These are phyloP conservation scores for Fusarium pseudonygamai DNA, from an alignment of 2,329 filamentous ascomycete species.

Conservation along the genomic window DNA sequence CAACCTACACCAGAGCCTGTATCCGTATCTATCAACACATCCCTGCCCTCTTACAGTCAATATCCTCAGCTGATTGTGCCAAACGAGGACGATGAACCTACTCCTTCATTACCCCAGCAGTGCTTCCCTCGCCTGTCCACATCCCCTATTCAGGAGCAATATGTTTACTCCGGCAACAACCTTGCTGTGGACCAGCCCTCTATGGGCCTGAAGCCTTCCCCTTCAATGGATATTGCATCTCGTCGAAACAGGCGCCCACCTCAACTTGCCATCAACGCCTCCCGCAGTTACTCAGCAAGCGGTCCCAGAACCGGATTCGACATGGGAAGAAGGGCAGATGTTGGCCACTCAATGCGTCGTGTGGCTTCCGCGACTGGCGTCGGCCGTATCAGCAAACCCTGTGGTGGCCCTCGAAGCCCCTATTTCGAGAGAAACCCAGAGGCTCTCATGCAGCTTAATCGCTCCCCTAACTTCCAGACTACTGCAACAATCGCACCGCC, in stretches of 20 bases:
- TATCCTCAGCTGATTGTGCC: constrained; percentile 40
- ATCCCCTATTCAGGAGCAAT: constrained; percentile 33
- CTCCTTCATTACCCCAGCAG: constrained; percentile 36
- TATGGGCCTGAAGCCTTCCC: constrained; percentile 57
- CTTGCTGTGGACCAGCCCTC: constrained; percentile 30
- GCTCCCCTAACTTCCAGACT: constrained; percentile 54
- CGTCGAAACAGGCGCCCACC: constrained; percentile 59
- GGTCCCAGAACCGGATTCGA: constrained; percentile 61
- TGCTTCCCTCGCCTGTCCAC: constrained; percentile 35
- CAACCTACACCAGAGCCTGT: constrained; percentile 35
- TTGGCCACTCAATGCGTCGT: constrained; percentile 61
- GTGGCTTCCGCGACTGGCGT: constrained; percentile 62
- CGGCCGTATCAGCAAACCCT: constrained; percentile 47
- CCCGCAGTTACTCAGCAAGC: constrained; percentile 55
- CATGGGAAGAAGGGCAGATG: constrained; percentile 55
- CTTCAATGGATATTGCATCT: constrained; percentile 63
- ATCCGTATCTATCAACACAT: constrained; percentile 10
- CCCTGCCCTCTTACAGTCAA: constrained; percentile 29
- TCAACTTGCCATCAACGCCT: constrained; percentile 57
- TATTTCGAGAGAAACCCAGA: constrained; percentile 58
- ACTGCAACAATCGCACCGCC: constrained; percentile 57
- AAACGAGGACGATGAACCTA: constrained; percentile 35
- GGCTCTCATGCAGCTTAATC: constrained; percentile 54
- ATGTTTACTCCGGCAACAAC: constrained; percentile 27
- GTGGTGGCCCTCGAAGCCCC: constrained; percentile 48